Evolutionary conservation across 148 eudicot genomes (phyloP).

Genomic region (Vaccinium darrowii): DNA sequence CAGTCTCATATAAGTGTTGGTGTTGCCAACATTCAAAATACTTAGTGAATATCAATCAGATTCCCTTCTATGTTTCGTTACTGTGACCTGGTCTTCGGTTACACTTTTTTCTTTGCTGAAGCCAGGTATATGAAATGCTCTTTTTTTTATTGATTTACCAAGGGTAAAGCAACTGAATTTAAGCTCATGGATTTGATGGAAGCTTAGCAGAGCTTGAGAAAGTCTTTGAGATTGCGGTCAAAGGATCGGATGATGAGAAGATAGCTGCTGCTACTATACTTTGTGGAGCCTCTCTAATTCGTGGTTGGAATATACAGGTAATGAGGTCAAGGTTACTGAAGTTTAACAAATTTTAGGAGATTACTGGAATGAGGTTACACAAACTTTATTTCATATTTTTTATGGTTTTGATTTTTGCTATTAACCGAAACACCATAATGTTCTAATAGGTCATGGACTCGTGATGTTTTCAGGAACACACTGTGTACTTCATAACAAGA

Average conservation of each 20-base stretch:
- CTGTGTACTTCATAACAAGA: slow-evolving; percentile 68
- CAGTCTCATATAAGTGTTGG: slow-evolving; percentile 9
- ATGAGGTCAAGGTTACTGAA: not conserved
- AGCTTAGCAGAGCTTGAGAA: slow-evolving; percentile 98
- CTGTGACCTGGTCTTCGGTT: slow-evolving; percentile 34
- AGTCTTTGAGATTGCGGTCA: slow-evolving; percentile 76
- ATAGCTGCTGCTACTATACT: slow-evolving; percentile 80
- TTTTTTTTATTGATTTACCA: slow-evolving; percentile 34
- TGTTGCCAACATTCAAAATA: not conserved
- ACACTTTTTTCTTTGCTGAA: slow-evolving; percentile 34
- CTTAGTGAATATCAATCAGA: not conserved
- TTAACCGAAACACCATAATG: not conserved
- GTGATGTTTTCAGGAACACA: slow-evolving; percentile 70
- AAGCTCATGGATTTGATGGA: slow-evolving; percentile 92
- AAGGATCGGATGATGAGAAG: slow-evolving; percentile 83
- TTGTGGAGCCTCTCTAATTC: slow-evolving; percentile 80
- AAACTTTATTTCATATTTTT: not conserved
- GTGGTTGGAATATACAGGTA: slow-evolving; percentile 96
- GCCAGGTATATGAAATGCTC: slow-evolving; percentile 39
- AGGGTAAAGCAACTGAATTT: slow-evolving; percentile 74
- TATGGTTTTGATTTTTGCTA: not conserved
- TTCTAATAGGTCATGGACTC: not conserved
- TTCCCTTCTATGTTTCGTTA: slow-evolving; percentile 12
- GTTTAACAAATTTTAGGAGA: not conserved
- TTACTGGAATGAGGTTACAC: not conserved